A percentile compares a stretch with the other conserved stretches of the same genome.
Evolutionary conservation across 2,329 filamentous ascomycete genomes (phyloP).

Genomic region (Claviceps capensis): DNA sequence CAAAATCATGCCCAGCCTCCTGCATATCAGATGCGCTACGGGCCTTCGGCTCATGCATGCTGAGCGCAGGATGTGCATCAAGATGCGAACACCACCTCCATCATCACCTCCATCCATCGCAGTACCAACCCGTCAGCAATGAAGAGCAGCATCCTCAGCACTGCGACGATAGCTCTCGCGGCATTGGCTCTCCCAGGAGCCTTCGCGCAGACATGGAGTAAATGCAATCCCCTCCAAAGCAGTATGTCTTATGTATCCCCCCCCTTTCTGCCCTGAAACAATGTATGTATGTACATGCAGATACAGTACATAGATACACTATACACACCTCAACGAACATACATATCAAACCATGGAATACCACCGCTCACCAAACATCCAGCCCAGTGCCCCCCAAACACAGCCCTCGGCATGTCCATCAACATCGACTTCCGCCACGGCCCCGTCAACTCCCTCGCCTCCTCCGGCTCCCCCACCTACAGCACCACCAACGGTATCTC

Average conservation of each 20-base stretch:
- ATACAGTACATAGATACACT: no score
- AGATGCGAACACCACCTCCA: not conserved
- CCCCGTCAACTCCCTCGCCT: slow-evolving; percentile 62
- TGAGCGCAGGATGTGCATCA: no score
- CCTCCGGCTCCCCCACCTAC: slow-evolving; percentile 60
- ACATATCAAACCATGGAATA: no score
- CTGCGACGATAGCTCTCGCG: slow-evolving; percentile 7
- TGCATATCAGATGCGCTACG: no score
- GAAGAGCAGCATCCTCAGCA: not conserved
- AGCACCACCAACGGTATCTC: slow-evolving; percentile 54
- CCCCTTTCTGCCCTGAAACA: not conserved
- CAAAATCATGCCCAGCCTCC: no score
- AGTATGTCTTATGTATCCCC: slow-evolving; percentile 14
- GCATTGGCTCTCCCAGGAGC: slow-evolving; percentile 7
- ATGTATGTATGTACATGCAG: not conserved
- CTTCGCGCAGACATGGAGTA: slow-evolving; percentile 26
- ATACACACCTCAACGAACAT: no score
- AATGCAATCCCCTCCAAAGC: slow-evolving; percentile 24
- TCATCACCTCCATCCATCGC: not conserved
- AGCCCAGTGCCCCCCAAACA: slow-evolving; percentile 56
- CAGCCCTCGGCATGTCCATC: slow-evolving; percentile 72
- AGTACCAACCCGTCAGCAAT: not conserved
- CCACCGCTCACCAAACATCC: not conserved
- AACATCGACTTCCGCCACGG: slow-evolving; percentile 73
- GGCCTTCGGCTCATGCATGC: no score